Evolutionary conservation across 768 basidiomycete genomes (phyloP).

Genomic region (Mrakia blollopis): DNA sequence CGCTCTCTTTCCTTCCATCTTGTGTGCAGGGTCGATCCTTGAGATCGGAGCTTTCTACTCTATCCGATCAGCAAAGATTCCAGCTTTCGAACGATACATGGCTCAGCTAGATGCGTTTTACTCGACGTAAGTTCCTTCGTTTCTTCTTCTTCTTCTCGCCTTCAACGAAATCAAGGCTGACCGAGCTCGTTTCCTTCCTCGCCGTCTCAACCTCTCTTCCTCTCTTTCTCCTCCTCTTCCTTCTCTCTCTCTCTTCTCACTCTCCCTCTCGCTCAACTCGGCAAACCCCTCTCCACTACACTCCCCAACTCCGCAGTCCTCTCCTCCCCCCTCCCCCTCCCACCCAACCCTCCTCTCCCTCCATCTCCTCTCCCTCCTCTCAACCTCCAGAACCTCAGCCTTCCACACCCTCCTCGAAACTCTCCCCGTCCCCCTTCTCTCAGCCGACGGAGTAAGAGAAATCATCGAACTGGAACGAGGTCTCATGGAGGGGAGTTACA

Average conservation of each 20-base stretch:
- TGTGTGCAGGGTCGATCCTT: slow-evolving; percentile 72
- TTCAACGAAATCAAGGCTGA: not conserved
- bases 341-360: slow-evolving; percentile 86
- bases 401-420: slow-evolving; percentile 96
- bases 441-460: slow-evolving; percentile 69
- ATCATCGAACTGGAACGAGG: slow-evolving; percentile 89
- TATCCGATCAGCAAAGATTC: slow-evolving; percentile 77
- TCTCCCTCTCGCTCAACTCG: not conserved
- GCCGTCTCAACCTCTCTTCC: slow-evolving; percentile 34
- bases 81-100: slow-evolving; percentile 92
- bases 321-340: slow-evolving; percentile 75
- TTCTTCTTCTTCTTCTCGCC: slow-evolving; percentile 19
- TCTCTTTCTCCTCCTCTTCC: slow-evolving; percentile 36
- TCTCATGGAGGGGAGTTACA: slow-evolving; percentile 98
- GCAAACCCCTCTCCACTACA: not conserved
- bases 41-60: slow-evolving; percentile 95
- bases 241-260: slow-evolving; percentile 32
- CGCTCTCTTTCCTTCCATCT: slow-evolving; percentile 22
- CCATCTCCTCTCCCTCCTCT: slow-evolving; percentile 88
- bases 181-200: not conserved
- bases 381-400: slow-evolving; percentile 84
- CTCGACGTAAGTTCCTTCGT: slow-evolving; percentile 57
- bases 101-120: slow-evolving; percentile 87
- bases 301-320: slow-evolving; percentile 49
- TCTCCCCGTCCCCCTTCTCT: slow-evolving; percentile 52